Evolutionary conservation across 2,329 filamentous ascomycete species (phyloP).

Genomic region (Fusarium sp.): DNA sequence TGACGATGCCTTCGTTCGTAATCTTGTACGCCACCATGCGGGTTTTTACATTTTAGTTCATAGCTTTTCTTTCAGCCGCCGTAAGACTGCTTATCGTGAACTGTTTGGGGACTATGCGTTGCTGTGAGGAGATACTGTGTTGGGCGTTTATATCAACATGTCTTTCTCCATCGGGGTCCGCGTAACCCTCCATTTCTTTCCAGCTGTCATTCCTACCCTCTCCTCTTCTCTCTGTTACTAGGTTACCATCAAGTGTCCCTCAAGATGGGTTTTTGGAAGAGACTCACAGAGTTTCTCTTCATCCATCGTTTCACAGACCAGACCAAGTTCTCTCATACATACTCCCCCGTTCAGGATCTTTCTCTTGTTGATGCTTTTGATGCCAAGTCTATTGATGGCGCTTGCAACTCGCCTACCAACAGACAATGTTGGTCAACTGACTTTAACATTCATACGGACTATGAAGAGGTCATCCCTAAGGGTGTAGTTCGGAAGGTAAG

Average conservation of each 20-base stretch:
- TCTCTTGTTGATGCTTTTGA: background rate
- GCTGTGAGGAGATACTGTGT: background rate
- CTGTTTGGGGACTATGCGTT: background rate
- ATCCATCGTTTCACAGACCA: background rate
- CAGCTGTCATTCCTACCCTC: background rate
- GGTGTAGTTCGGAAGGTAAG: background rate
- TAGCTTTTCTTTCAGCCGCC: background rate
- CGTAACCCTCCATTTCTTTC: background rate
- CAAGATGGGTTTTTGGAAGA: slow-evolving; percentile 3
- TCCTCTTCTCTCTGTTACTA: background rate
- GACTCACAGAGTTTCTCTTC: background rate
- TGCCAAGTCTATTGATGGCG: background rate
- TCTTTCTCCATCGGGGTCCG: background rate
- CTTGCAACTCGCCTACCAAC: background rate
- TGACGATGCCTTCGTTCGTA: background rate
- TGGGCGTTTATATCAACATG: background rate
- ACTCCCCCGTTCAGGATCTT: background rate
- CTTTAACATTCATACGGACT: background rate
- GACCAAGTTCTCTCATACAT: background rate
- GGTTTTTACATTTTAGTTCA: background rate
- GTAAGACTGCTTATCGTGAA: background rate
- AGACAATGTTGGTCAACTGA: background rate
- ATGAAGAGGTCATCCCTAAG: background rate
- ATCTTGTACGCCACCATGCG: background rate
- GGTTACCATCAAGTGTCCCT: background rate